Base-by-base conservation (phyloP, 768 basidiomycete genomes). In the Kwoniella dejecticola region DNA sequence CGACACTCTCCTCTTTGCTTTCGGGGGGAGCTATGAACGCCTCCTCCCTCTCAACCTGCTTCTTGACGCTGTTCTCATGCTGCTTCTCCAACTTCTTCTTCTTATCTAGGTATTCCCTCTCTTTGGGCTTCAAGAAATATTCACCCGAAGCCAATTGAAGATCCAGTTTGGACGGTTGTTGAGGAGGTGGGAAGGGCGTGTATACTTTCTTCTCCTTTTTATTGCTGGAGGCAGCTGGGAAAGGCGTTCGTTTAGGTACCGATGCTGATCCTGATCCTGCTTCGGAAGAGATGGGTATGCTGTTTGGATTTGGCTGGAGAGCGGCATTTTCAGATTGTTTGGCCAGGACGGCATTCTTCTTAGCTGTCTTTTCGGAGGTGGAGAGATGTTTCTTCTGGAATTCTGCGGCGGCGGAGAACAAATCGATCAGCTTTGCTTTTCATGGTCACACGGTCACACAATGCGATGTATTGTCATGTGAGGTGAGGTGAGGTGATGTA, bases 161-260 rank as follows among this genome's bases (percentile, higher is more conserved):
- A 79, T 99, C 96, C 73, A 98, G 82, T 88, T 97, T 98, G 69
- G 91, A 87, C 36, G 94, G 95, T 60, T 85, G 83, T 75, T 97
- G 96, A 7, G 94, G 82, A 30, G 96, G 96, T 36, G 96, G 96
- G 85, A 98, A 99, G 1, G 96, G 96, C n/a, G 96, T 97, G 79
- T 97, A 97, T 15, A 87, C 83, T 78, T 95, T 95, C 85, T 94
- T 95, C 69, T 85, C 83, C 21, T 53, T 52, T 31, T 42, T 54
- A 42, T 12, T 19, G 17, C 8, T 38, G 8, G 36, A 8, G 15
- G 62, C 48, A 21, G 46, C 21, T 33, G 60, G 48, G 83, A 80
- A 53, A 82, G 81, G 64, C 81, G 75, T 24, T 48, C 36, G 48
- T 29, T 41, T 54, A 1, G 11, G 55, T 8, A 38, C 26, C 8